Percentiles rank a stretch among this genome's conserved stretches.
phyloP scores from a whole-genome alignment of 257 asterid genomes.

The Prunella vulgaris region DNA sequence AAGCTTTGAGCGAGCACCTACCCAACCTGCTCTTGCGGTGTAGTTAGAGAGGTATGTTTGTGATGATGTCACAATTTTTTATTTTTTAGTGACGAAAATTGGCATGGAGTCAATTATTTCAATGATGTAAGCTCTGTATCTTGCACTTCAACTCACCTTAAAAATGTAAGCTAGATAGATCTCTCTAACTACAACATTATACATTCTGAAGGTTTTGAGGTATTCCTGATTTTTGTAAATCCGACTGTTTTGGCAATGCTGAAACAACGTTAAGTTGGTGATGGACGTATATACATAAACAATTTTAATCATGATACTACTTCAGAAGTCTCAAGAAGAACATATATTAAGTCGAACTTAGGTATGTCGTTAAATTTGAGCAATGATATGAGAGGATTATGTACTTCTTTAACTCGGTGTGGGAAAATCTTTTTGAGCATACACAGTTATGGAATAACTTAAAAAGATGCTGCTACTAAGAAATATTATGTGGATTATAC shows the following conservation, averaged over 20 bases:
- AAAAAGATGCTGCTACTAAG: neutral
- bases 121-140: constrained; percentile 28
- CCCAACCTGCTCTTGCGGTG: too few relatives aligned
- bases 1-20: too few relatives aligned
- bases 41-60: too few relatives aligned
- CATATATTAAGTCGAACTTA: constrained; percentile 11
- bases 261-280: constrained; percentile 14
- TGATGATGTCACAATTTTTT: too few relatives aligned
- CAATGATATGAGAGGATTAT: neutral
- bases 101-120: too few relatives aligned
- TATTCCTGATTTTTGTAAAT: constrained; percentile 14
- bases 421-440: neutral
- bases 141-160: constrained; percentile 13
- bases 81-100: too few relatives aligned
- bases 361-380: too few relatives aligned
- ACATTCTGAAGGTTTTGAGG: constrained; percentile 9
- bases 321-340: neutral
- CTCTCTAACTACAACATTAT: constrained; percentile 10
- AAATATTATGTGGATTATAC: neutral
- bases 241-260: neutral
- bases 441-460: neutral
- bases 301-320: too few relatives aligned
- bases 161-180: constrained; percentile 17
- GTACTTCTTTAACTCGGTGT: neutral
- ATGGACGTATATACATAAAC: constrained; percentile 16